A percentile compares a stretch with the other conserved stretches of the same genome.
Conservation (phyloP, 768 basidiomycete species). For the Lactarius tabidus region DNA sequence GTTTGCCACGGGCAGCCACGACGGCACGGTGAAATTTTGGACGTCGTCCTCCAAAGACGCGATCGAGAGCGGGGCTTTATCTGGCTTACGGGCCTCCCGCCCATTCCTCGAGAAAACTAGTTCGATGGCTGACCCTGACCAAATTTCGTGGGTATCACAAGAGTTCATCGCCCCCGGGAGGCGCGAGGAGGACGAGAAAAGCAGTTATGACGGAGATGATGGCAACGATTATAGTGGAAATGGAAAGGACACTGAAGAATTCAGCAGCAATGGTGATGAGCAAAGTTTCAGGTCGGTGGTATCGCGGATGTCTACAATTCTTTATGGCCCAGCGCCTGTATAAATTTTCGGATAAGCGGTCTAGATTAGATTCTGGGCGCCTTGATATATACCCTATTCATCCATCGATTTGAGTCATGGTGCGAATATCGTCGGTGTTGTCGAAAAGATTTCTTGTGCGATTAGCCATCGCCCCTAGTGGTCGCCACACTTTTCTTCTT, state of each 20-base stretch:
- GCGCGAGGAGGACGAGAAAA: not conserved
- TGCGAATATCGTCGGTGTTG: not conserved
- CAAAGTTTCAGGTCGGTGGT: not conserved
- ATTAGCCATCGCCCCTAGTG: not conserved
- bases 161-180: not conserved
- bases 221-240: not conserved
- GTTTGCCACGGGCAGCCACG: conserved; percentile 71
- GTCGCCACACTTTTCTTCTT: not conserved
- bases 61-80: not conserved
- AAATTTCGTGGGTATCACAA: not conserved
- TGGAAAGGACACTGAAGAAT: too few relatives aligned
- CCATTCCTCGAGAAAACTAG: not conserved
- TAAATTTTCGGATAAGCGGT: not conserved
- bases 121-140: not conserved
- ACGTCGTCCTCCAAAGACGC: conserved; percentile 37
- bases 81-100: not conserved
- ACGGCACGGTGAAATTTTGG: conserved; percentile 74
- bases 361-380: not conserved
- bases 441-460: conserved; percentile 1
- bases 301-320: too few relatives aligned
- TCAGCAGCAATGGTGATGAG: not conserved
- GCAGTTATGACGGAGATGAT: not conserved
- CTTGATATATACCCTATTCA: not conserved
- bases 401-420: not conserved
- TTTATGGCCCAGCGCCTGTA: not conserved